These are phyloP conservation scores for Aspergillus terreus DNA, from an alignment of 2,329 filamentous ascomycete genomes.

Conservation along the genomic window DNA sequence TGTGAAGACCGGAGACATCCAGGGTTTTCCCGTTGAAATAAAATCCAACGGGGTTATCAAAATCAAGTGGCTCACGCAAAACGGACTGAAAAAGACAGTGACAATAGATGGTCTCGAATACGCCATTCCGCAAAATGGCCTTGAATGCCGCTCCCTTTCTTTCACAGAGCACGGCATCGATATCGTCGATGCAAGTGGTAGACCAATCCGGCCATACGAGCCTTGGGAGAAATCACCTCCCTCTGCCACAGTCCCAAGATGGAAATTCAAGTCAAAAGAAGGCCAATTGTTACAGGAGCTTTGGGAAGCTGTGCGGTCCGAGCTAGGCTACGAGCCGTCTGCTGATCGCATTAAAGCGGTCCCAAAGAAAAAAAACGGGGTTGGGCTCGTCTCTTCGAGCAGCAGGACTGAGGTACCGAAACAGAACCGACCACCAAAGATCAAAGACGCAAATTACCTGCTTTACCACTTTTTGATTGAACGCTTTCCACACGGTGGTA, in stretches of 20 bases:
- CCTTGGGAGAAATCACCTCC: background rate
- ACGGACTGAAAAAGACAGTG: background rate
- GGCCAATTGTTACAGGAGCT: slow-evolving; percentile 4
- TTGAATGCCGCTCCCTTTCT: slow-evolving; percentile 4
- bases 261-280: slow-evolving; percentile 3
- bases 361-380: background rate
- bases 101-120: background rate
- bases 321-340: background rate
- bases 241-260: background rate
- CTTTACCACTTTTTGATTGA: slow-evolving; percentile 1
- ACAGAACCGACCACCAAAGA: background rate
- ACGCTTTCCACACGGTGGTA: background rate
- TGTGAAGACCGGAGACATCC: background rate
- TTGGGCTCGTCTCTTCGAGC: background rate
- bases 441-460: slow-evolving; percentile 1
- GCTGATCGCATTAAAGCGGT: too few relatives aligned
- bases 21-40: slow-evolving; percentile 2
- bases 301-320: background rate
- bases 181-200: slow-evolving; percentile 3
- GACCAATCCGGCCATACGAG: background rate
- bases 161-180: slow-evolving; percentile 5
- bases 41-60: background rate
- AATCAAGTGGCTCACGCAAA: slow-evolving; percentile 3
- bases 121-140: background rate
- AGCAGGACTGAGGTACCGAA: background rate